These are phyloP conservation scores for Hypoxylon rubiginosum DNA, from an alignment of 2,329 filamentous ascomycete genomes.

Conservation along the genomic window DNA sequence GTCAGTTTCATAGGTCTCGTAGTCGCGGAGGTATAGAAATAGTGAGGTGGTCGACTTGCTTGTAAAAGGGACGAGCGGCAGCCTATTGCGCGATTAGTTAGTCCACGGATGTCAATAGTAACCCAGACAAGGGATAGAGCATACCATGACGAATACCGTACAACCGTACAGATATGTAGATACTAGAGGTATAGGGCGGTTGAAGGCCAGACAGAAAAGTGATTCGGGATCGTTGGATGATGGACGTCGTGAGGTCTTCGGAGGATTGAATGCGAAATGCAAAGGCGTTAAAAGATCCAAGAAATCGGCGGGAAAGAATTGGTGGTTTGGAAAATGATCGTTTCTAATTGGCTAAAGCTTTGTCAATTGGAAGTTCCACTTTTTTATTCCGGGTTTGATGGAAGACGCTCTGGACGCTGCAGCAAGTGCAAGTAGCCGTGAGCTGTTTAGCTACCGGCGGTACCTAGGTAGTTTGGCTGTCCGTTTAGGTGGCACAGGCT, in stretches of 20 bases:
- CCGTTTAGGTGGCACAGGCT: neutral
- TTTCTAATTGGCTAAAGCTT: conserved; percentile 55
- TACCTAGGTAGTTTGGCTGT: no score
- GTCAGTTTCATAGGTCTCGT: conserved; percentile 44
- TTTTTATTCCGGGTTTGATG: conserved; percentile 10
- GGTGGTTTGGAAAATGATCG: conserved; percentile 45
- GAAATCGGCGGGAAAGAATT: conserved; percentile 34
- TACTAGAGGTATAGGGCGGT: conserved; percentile 1
- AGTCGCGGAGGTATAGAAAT: neutral
- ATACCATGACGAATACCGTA: conserved; percentile 65
- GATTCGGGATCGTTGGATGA: conserved; percentile 20
- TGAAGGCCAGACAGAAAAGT: conserved; percentile 3
- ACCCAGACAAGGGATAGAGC: conserved; percentile 45
- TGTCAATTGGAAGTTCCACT: conserved; percentile 29
- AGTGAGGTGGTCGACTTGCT: conserved; percentile 61
- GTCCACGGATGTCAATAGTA: conserved; percentile 18
- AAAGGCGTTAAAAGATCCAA: conserved; percentile 22
- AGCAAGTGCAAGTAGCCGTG: neutral
- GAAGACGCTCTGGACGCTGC: neutral
- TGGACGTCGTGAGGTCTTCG: conserved; percentile 21
- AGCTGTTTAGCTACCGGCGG: conserved; percentile 11
- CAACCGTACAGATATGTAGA: conserved; percentile 14
- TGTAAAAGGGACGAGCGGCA: conserved; percentile 67
- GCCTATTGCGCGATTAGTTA: conserved; percentile 57
- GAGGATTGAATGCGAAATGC: conserved; percentile 12